Conservation (phyloP, 257 asterid genomes). For the Capsicum baccatum region DNA sequence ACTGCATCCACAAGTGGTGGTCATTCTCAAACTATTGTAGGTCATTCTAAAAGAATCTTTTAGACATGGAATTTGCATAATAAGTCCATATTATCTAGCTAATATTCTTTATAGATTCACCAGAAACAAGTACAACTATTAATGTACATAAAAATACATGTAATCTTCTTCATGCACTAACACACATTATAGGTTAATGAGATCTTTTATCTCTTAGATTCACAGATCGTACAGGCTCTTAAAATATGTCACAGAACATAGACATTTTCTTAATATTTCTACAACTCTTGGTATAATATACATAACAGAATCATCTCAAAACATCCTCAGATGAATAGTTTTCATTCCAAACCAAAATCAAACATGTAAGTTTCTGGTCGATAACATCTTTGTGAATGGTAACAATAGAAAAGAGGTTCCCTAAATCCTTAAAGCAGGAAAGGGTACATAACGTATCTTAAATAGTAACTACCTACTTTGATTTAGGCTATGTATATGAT, state of each 20-base stretch:
- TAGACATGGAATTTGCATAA: not conserved
- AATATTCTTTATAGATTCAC: not conserved
- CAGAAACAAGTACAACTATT: not conserved
- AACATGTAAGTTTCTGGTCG: not conserved
- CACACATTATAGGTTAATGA: not conserved
- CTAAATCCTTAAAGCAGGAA: slow-evolving; percentile 39
- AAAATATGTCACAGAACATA: slow-evolving; percentile 25
- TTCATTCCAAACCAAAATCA: slow-evolving; percentile 13
- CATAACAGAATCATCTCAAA: slow-evolving; percentile 14
- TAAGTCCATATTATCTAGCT: slow-evolving; percentile 19
- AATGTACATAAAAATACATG: not conserved
- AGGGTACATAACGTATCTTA: slow-evolving; percentile 47
- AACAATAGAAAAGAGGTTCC: slow-evolving; percentile 4
- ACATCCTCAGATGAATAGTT: slow-evolving; percentile 9
- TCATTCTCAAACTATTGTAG: not conserved
- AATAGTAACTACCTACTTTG: slow-evolving; percentile 41
- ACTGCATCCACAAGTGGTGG: too few relatives aligned
- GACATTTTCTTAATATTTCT: not conserved
- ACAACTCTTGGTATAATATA: not conserved
- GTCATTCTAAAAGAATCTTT: not conserved
- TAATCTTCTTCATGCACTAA: not conserved
- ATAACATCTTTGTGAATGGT: not conserved
- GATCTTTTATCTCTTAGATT: not conserved
- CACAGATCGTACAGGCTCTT: slow-evolving; percentile 7
- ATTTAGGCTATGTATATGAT: not conserved